Percentiles rank a stretch among this genome's conserved stretches.
Conservation (phyloP, 2,329 filamentous ascomycete species). For the Sarocladium oryzae region DNA sequence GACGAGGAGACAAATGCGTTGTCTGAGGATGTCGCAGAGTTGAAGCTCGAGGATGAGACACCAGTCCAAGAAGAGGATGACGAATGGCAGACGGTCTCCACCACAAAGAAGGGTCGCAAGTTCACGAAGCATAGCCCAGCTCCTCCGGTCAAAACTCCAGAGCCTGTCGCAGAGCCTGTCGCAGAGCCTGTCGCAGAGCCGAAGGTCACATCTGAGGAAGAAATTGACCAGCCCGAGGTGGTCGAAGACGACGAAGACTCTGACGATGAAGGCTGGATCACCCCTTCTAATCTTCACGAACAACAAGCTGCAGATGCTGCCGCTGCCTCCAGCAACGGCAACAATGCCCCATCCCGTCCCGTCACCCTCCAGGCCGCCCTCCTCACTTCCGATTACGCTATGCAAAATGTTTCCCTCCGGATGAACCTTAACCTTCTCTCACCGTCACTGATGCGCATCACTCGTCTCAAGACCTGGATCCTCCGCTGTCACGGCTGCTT, state of each 20-base stretch:
- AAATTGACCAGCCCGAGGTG: slow-evolving; percentile 14
- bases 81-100: slow-evolving; percentile 5
- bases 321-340: slow-evolving; percentile 32
- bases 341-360: slow-evolving; percentile 38
- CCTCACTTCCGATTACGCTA: slow-evolving; percentile 91
- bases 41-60: background rate
- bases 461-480: slow-evolving; percentile 79
- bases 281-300: slow-evolving; percentile 82
- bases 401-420: slow-evolving; percentile 93
- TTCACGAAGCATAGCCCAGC: background rate
- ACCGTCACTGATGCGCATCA: slow-evolving; percentile 70
- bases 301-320: slow-evolving; percentile 63
- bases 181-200: slow-evolving; percentile 9
- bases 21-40: background rate
- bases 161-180: slow-evolving; percentile 9
- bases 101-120: slow-evolving; percentile 5
- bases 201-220: slow-evolving; percentile 5
- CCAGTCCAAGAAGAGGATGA: background rate
- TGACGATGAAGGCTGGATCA: slow-evolving; percentile 82
- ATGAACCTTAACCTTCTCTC: slow-evolving; percentile 91
- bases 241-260: slow-evolving; percentile 27
- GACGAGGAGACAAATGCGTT: slow-evolving; percentile 5
- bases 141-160: background rate
- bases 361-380: slow-evolving; percentile 74
- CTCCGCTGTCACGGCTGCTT: slow-evolving; percentile 95